Base-by-base conservation (phyloP, 352 stramenopile genomes). In the Blastocystis sp. region DNA sequence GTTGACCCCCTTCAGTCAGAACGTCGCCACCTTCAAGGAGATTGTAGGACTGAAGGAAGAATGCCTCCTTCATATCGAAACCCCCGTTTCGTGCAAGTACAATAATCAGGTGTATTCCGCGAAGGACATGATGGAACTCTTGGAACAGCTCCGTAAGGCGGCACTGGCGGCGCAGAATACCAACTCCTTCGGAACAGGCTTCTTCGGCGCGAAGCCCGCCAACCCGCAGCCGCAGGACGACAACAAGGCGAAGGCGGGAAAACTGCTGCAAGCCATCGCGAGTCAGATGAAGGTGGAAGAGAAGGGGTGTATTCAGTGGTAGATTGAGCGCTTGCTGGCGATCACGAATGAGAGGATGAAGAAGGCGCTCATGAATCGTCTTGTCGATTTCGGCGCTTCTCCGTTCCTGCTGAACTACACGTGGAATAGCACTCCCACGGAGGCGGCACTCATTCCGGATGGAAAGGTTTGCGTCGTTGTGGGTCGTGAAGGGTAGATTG, bases 311-410 rank as follows among this genome's bases (percentile, higher is more conserved):
- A 33, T 2, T 85, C 6, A 62, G 13, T 10, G 0, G 19, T 45
- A 85, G 74, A 31, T 85, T 31, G 74, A 85, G n/a, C 35, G 26
- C 4, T 24, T 67, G 59, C 41, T 85, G 55, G 45, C 21, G 29
- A n/a, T 55, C 3, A 29, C 19, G 26, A 59, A 35, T n/a, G 60
- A 85, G 2, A 16, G 74, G 31, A 16, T 29, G 29, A 85, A 85
- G 51, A 39, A 59, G 0, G 67, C n/a, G 31, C 16, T 85, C 24
- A 29, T 85, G 33, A 31, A 24, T 10, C 59, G 74, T 24, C 41
- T 85, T 26, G 16, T 85, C 16, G 55, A 62, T 6, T 29, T 85
- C 21, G 74, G 74, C 21, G 19, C 21, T 1, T 85, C 74, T 16
- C 74, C 74, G 33, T 85, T 70, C 50, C 50, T 85, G 10, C 19